phyloP scores from a whole-genome alignment of 208 protist genomes.

The Leishmania amazonensis region DNA sequence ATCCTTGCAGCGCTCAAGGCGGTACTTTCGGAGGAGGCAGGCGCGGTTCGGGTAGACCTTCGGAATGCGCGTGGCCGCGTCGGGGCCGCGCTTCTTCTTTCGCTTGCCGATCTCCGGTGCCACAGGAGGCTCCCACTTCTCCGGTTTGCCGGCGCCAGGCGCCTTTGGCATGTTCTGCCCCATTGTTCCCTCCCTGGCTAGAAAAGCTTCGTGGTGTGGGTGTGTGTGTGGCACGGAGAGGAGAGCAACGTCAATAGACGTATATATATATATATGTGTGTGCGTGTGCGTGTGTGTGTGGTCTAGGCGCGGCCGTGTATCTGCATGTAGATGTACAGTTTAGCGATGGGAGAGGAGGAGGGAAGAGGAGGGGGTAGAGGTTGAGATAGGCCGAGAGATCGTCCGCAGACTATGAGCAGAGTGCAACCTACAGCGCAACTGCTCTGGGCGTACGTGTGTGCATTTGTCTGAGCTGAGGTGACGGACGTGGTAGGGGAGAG shows the following conservation, averaged over 20 bases:
- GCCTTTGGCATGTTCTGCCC: constrained; percentile 70
- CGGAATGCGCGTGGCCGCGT: constrained; percentile 76
- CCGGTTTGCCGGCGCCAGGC: constrained; percentile 40
- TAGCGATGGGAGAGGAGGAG: neutral
- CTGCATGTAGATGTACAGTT: neutral
- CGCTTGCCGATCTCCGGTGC: constrained; percentile 93
- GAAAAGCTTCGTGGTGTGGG: neutral
- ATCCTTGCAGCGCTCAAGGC: constrained; percentile 99
- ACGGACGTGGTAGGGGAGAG: neutral
- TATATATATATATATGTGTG: neutral
- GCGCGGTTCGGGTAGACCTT: constrained; percentile 95
- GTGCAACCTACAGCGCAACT: neutral
- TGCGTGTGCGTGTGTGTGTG: neutral
- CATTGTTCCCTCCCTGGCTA: constrained; percentile 35
- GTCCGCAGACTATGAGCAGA: neutral
- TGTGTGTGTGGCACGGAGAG: neutral
- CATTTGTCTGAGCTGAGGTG: neutral
- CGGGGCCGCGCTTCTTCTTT: constrained; percentile 86
- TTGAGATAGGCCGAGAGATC: neutral
- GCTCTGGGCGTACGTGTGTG: neutral
- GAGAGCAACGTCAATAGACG: neutral
- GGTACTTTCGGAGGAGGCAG: constrained; percentile 98
- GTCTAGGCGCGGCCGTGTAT: neutral
- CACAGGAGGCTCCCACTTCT: constrained; percentile 96
- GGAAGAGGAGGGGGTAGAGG: neutral